Conservation (phyloP, 2,329 filamentous ascomycete genomes). For the Colletotrichum plurivorum region DNA sequence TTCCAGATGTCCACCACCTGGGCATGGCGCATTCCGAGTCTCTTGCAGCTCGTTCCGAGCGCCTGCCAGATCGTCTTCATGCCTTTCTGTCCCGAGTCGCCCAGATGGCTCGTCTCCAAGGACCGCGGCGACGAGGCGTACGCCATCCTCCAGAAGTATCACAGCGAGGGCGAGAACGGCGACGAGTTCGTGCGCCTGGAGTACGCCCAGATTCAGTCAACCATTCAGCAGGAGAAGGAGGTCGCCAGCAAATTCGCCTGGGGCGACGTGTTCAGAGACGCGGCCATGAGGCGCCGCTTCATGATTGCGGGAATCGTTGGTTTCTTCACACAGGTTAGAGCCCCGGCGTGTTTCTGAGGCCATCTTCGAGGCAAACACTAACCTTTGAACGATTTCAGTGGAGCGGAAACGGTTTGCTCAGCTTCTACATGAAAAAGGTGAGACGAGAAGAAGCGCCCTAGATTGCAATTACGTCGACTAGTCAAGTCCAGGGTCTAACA, state of each 20-base stretch:
- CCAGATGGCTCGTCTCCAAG: conserved; percentile 50
- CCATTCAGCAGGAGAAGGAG: conserved; percentile 62
- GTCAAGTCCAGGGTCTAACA: background rate
- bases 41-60: conserved; percentile 41
- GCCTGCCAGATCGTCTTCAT: conserved; percentile 46
- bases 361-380: background rate
- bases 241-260: conserved; percentile 61
- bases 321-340: conserved; percentile 55
- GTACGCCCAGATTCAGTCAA: conserved; percentile 68
- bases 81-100: conserved; percentile 54
- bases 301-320: conserved; percentile 63
- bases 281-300: conserved; percentile 58
- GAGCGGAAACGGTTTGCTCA: conserved; percentile 49
- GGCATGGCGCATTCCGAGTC: conserved; percentile 35
- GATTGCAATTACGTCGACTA: too few relatives aligned
- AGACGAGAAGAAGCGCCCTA: background rate
- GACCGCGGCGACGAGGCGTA: conserved; percentile 51
- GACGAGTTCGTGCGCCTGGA: conserved; percentile 68
- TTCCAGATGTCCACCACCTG: conserved; percentile 33
- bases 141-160: conserved; percentile 55
- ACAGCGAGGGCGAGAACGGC: conserved; percentile 64
- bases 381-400: conserved; percentile 14
- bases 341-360: background rate
- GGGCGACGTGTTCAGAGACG: conserved; percentile 50
- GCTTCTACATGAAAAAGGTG: conserved; percentile 54